A percentile compares a stretch with the other conserved stretches of the same genome.
Evolutionary conservation across 768 basidiomycete species (phyloP).

Genomic region (Glaciozyma martinii): DNA sequence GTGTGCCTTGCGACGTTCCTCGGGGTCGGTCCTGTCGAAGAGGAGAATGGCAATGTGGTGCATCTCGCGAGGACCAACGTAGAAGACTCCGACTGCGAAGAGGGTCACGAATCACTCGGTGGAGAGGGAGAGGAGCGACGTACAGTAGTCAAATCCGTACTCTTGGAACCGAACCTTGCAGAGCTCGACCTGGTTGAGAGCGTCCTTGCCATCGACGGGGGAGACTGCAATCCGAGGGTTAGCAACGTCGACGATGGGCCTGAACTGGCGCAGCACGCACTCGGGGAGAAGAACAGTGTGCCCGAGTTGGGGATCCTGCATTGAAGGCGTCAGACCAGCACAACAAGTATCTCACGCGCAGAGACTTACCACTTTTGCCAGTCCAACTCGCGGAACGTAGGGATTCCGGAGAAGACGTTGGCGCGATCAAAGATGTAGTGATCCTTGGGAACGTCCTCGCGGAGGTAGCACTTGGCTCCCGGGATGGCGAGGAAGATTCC

Average conservation of each 20-base stretch:
- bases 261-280: neutral
- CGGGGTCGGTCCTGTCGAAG: neutral
- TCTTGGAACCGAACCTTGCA: constrained; percentile 4
- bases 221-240: neutral
- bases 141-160: constrained; percentile 8
- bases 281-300: constrained; percentile 9
- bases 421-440: neutral
- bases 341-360: no score
- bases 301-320: constrained; percentile 3
- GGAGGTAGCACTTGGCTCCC: neutral
- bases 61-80: neutral
- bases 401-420: neutral
- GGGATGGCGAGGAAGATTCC: neutral
- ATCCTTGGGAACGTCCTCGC: neutral
- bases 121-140: neutral
- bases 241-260: no score
- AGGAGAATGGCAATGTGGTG: neutral
- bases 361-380: constrained; percentile 14
- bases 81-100: neutral
- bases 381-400: constrained; percentile 9
- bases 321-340: no score
- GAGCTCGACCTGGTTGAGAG: constrained; percentile 5
- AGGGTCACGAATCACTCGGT: neutral
- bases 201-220: constrained; percentile 8
- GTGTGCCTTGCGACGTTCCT: neutral